phyloP scores from a whole-genome alignment of 2,329 filamentous ascomycete genomes.

The Neonectria magnoliae region DNA sequence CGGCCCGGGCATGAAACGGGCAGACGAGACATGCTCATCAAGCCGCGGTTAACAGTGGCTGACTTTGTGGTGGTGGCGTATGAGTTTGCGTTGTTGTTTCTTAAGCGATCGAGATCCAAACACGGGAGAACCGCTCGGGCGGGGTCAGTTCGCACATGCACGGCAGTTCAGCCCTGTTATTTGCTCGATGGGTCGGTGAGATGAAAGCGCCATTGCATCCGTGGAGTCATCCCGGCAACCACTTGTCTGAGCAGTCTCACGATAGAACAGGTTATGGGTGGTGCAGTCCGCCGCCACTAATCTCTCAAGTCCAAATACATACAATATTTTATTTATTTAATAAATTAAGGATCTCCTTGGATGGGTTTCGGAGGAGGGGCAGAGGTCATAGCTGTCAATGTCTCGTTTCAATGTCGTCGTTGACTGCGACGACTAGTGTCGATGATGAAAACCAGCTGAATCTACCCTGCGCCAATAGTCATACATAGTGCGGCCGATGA shows the following conservation, averaged over 20 bases:
- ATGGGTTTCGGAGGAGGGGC: neutral
- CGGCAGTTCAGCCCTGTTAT: neutral
- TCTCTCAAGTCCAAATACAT: neutral
- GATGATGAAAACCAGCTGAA: neutral
- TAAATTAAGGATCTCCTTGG: neutral
- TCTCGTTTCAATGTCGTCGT: neutral
- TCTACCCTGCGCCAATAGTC: neutral
- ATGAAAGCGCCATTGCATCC: neutral
- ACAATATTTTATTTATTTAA: too few species aligned
- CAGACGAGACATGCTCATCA: neutral
- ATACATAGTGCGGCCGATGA: neutral
- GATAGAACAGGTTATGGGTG: conserved; percentile 3
- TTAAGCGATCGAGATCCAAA: conserved; percentile 1
- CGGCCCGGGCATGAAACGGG: neutral
- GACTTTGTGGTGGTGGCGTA: neutral
- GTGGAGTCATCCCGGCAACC: neutral
- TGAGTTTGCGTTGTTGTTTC: neutral
- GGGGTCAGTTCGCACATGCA: conserved; percentile 6
- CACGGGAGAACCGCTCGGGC: neutral
- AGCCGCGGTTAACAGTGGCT: neutral
- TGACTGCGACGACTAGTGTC: neutral
- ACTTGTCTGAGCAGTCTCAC: neutral
- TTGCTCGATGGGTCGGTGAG: neutral
- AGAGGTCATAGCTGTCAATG: neutral
- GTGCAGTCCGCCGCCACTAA: conserved; percentile 9